These are phyloP conservation scores for Eucalyptus virginea DNA, from an alignment of 345 rosid genomes.

Conservation along the genomic window DNA sequence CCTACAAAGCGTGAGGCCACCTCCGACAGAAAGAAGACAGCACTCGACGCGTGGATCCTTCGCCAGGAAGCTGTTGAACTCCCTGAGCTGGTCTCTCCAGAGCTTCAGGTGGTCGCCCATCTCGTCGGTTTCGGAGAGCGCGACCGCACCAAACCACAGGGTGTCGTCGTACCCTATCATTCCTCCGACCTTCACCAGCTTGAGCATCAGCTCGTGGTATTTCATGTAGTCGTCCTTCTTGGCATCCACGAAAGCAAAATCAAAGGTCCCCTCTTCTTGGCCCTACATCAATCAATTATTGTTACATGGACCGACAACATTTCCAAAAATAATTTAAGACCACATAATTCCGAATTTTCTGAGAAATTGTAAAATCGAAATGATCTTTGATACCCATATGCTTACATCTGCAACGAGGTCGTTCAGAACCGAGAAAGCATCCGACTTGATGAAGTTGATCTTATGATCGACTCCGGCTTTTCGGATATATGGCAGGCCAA, in stretches of 20 bases:
- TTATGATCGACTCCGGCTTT: conserved; percentile 45
- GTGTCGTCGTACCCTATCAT: conserved; percentile 24
- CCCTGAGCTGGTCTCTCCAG: neutral
- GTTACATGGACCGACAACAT: neutral
- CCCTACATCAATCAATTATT: neutral
- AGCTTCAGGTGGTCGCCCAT: neutral
- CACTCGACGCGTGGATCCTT: conserved; percentile 10
- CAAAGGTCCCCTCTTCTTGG: neutral
- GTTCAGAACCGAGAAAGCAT: neutral
- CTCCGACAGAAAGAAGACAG: conserved; percentile 13
- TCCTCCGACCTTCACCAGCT: conserved; percentile 23
- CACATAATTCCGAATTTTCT: neutral
- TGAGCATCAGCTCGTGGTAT: conserved; percentile 11
- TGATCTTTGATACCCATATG: rapidly evolving
- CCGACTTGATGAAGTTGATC: conserved; percentile 34
- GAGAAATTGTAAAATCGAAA: no score
- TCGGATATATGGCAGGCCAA: conserved; percentile 25
- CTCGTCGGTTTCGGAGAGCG: neutral
- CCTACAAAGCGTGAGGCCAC: conserved; percentile 13
- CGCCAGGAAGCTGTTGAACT: conserved; percentile 3
- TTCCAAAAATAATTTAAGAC: neutral
- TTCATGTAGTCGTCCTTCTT: conserved; percentile 2
- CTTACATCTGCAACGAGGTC: neutral
- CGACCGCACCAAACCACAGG: conserved; percentile 11
- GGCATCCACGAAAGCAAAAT: conserved; percentile 19